Evolutionary conservation across 1,284 basidiomycete species (phyloP).

Genomic region (Boletus semigastroideus): DNA sequence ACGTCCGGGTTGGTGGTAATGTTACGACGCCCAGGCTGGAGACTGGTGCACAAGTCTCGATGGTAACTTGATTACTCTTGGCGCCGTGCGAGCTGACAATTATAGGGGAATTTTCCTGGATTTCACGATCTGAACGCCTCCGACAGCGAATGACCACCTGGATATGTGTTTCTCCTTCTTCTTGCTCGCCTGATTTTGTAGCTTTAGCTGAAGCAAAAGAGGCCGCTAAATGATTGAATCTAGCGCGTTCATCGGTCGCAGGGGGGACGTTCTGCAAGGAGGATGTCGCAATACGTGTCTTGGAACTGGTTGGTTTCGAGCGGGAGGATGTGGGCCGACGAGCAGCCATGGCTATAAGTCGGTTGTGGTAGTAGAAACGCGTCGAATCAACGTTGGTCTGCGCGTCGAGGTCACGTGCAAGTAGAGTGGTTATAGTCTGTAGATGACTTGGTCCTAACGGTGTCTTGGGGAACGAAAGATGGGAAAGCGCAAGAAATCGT

Average conservation of each 20-base stretch:
- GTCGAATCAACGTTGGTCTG: slow-evolving; percentile 18
- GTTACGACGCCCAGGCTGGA: slow-evolving; percentile 68
- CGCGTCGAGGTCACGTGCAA: slow-evolving; percentile 38
- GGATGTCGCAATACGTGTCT: slow-evolving; percentile 16
- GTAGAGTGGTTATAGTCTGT: neutral
- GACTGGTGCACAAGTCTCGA: slow-evolving; percentile 70
- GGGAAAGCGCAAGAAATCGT: slow-evolving; percentile 86
- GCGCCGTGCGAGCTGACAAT: slow-evolving; percentile 78
- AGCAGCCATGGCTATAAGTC: slow-evolving; percentile 26
- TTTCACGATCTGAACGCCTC: slow-evolving; percentile 78
- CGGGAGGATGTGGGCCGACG: slow-evolving; percentile 28
- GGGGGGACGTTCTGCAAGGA: slow-evolving; percentile 18
- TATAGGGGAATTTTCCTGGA: slow-evolving; percentile 77
- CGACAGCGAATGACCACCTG: slow-evolving; percentile 91
- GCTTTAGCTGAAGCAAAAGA: slow-evolving; percentile 24
- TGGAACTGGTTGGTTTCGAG: slow-evolving; percentile 15
- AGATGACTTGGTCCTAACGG: neutral
- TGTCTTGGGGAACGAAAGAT: slow-evolving; percentile 37
- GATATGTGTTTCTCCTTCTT: slow-evolving; percentile 71
- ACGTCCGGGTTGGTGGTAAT: slow-evolving; percentile 73
- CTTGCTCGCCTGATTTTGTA: slow-evolving; percentile 28
- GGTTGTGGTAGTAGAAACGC: slow-evolving; percentile 18
- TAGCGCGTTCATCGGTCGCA: slow-evolving; percentile 18
- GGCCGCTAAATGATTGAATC: slow-evolving; percentile 18
- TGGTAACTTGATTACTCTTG: slow-evolving; percentile 71